Conservation (phyloP, 2,329 filamentous ascomycete genomes). For the Colletotrichum sp. region DNA sequence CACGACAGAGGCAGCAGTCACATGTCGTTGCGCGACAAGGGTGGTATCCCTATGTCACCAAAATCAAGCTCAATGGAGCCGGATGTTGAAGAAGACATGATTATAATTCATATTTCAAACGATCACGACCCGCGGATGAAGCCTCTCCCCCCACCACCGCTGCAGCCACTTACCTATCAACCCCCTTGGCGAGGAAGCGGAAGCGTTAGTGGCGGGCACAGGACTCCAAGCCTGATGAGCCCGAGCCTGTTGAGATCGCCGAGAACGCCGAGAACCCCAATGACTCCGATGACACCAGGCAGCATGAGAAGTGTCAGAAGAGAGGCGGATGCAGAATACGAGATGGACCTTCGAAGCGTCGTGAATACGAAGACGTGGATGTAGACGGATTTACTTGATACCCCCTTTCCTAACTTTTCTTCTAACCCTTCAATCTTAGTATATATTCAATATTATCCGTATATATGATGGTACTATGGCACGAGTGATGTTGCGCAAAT, state of each 20-base stretch:
- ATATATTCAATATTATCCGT: not conserved
- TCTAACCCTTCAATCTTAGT: not conserved
- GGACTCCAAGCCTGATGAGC: not conserved
- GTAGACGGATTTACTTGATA: not conserved
- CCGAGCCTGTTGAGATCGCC: not conserved
- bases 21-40: not conserved
- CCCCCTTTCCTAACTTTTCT: not conserved
- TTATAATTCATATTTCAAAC: constrained; percentile 1
- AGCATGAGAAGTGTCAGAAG: not conserved
- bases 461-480: not conserved
- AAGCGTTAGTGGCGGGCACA: not conserved
- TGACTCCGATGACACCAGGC: not conserved
- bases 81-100: not conserved
- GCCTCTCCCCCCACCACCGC: not conserved
- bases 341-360: not conserved
- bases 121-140: constrained; percentile 1
- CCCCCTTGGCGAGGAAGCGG: not conserved
- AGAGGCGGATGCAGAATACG: not conserved
- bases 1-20: not conserved
- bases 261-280: not conserved
- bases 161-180: not conserved
- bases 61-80: not conserved
- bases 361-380: constrained; percentile 3
- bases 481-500: not conserved
- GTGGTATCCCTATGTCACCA: not conserved